These are phyloP conservation scores for Paragyromitra xinjiangensis DNA, from an alignment of 495 filamentous ascomycete genomes.

Conservation along the genomic window DNA sequence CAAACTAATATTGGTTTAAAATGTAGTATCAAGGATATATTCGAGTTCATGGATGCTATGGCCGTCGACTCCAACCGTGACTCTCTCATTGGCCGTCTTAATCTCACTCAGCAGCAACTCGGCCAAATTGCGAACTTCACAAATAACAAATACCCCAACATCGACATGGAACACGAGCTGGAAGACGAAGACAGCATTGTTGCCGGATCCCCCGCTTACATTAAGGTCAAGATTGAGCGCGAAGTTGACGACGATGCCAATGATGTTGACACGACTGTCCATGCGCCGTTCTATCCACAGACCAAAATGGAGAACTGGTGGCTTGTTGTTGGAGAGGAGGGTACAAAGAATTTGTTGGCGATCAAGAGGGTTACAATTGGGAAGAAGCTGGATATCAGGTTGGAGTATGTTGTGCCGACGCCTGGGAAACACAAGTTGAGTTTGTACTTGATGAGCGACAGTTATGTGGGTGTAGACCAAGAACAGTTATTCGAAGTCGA, in stretches of 20 bases:
- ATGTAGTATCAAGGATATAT: slow-evolving; percentile 82
- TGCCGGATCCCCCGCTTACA: slow-evolving; percentile 80
- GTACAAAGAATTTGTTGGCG: slow-evolving; percentile 83
- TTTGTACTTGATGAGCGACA: slow-evolving; percentile 95
- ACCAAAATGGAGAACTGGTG: slow-evolving; percentile 97
- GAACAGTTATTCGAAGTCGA: slow-evolving; percentile 86
- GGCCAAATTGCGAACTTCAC: slow-evolving; percentile 91
- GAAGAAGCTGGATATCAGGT: slow-evolving; percentile 74
- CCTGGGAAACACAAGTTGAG: slow-evolving; percentile 88
- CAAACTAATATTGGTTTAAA: slow-evolving; percentile 59
- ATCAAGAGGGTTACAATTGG: slow-evolving; percentile 95
- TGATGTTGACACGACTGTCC: slow-evolving; percentile 83
- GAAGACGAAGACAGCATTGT: slow-evolving; percentile 80
- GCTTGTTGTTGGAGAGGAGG: slow-evolving; percentile 92
- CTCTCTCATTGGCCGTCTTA: slow-evolving; percentile 76
- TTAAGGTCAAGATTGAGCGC: slow-evolving; percentile 87
- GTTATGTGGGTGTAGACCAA: slow-evolving; percentile 93
- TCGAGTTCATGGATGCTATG: slow-evolving; percentile 99
- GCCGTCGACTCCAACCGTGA: slow-evolving; percentile 81
- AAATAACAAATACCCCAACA: slow-evolving; percentile 94
- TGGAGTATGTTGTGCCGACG: slow-evolving; percentile 88
- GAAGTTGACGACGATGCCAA: slow-evolving; percentile 72
- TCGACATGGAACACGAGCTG: slow-evolving; percentile 87
- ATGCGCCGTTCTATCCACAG: slow-evolving; percentile 92
- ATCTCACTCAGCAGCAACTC: slow-evolving; percentile 82